Conservation (phyloP, 805 yeast species). For the Wickerhamomyces rabaulensis region DNA sequence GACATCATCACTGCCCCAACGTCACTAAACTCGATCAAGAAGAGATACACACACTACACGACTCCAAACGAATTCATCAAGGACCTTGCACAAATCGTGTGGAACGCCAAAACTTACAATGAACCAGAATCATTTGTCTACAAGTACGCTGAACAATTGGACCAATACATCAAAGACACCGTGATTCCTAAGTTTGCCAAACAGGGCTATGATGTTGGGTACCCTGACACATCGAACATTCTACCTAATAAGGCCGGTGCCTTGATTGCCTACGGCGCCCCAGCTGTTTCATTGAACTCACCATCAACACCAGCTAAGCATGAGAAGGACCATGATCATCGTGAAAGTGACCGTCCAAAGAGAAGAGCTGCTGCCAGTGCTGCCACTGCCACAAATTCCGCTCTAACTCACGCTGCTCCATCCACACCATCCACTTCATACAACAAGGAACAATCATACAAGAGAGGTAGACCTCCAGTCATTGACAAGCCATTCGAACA, state of each 20-base stretch:
- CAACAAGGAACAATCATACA: constrained; percentile 27
- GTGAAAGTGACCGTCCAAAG: background rate
- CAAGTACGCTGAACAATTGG: constrained; percentile 53
- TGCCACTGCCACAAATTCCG: constrained; percentile 1
- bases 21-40: constrained; percentile 67
- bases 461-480: constrained; percentile 88
- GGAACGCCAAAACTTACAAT: constrained; percentile 88
- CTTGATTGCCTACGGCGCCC: constrained; percentile 14
- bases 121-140: constrained; percentile 63
- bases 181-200: constrained; percentile 30
- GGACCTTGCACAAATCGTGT: constrained; percentile 78
- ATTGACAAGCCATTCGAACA: constrained; percentile 90
- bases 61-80: constrained; percentile 63
- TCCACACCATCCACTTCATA: constrained; percentile 9
- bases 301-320: constrained; percentile 2
- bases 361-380: constrained; percentile 4
- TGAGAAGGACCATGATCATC: background rate
- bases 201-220: constrained; percentile 28
- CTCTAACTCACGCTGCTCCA: background rate
- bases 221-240: constrained; percentile 33
- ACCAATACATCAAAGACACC: constrained; percentile 32
- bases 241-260: constrained; percentile 16
- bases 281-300: background rate
- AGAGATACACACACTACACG: constrained; percentile 50
- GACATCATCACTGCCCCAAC: constrained; percentile 74